Evolutionary conservation across 768 basidiomycete genomes (phyloP), one percentile per base, ranked within the genome.

Genomic region (Tricholoma furcatifolium): DNA sequence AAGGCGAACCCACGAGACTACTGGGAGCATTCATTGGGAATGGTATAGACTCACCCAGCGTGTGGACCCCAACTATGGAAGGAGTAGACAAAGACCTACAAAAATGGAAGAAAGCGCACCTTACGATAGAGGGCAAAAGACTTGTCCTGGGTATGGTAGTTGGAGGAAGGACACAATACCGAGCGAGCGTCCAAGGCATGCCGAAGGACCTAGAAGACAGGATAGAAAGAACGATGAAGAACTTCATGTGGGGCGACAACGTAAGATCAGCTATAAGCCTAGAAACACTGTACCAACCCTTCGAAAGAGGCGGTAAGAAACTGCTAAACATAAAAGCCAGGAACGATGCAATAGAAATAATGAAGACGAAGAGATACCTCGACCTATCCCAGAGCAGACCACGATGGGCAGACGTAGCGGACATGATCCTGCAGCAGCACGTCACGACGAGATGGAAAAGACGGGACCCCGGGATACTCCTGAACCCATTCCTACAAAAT

Each of bases 61-160:
- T 52, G 7, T 52, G 51, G 51, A 23, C 51, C n/a, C 51, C 51
- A 20, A 46, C 35, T 12, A n/a, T 52, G 7, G 51, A 52, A 35
- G 15, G 15, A 15, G 15, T 35, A 8, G 15, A 9, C 8, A 35
- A 35, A 35, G 34, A 35, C 34, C 34, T 35, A 35, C 15, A 35
- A 35, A 35, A 35, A n/a, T n/a, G n/a, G n/a, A n/a, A n/a, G n/a
- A n/a, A n/a, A n/a, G n/a, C n/a, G n/a, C n/a, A n/a, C n/a, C 44
- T 30, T 14, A 46, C 44, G 9, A 8, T 12, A 20, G 27, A 46
- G 7, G 44, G 44, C 17, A 6, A 30, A 14, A 14, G 31, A 10
- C 8, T 32, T 3, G 32, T 46, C 17, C 15, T 46, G 8, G 9
- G 8, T 4, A 46, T 46, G 44, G 31, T 35, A 8, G 34, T 35